A percentile compares a stretch with the other conserved stretches of the same genome.
Conservation (phyloP, 176 grass and related monocot genomes). For the Melocanna baccifera region DNA sequence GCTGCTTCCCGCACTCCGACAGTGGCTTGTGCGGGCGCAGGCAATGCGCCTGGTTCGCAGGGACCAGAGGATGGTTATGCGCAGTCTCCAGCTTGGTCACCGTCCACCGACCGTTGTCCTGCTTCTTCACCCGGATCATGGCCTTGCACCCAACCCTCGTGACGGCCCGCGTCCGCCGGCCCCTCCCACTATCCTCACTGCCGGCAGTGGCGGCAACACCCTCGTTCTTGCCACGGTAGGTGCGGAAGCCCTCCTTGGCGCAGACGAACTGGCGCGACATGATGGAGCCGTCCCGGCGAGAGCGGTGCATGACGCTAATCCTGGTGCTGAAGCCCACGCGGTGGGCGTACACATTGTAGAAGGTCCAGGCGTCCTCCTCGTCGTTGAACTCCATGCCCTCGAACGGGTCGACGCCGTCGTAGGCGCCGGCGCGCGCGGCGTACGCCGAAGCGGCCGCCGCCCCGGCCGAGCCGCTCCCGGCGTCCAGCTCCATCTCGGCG, state of each 20-base stretch:
- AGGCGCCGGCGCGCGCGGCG: slow-evolving; percentile 35
- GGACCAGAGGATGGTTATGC: slow-evolving; percentile 59
- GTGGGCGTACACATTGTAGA: slow-evolving; percentile 74
- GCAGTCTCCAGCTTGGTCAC: slow-evolving; percentile 66
- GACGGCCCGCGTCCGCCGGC: slow-evolving; percentile 54
- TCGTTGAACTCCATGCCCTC: slow-evolving; percentile 75
- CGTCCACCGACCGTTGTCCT: slow-evolving; percentile 49
- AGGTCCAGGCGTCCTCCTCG: slow-evolving; percentile 62
- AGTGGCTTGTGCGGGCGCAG: slow-evolving; percentile 57
- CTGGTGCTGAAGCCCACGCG: slow-evolving; percentile 66
- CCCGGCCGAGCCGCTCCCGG: slow-evolving; percentile 14
- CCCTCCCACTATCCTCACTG: slow-evolving; percentile 21
- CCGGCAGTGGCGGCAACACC: background rate
- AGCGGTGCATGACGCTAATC: slow-evolving; percentile 70
- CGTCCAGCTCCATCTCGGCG: slow-evolving; percentile 50
- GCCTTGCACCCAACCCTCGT: slow-evolving; percentile 77
- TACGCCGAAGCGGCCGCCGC: slow-evolving; percentile 18
- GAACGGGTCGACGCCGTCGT: slow-evolving; percentile 53
- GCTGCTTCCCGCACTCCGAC: slow-evolving; percentile 57
- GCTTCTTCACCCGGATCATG: slow-evolving; percentile 80
- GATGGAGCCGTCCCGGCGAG: slow-evolving; percentile 59
- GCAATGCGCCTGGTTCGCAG: slow-evolving; percentile 34
- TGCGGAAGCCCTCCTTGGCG: slow-evolving; percentile 73
- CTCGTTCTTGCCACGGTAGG: slow-evolving; percentile 58
- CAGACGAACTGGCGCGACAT: slow-evolving; percentile 77